These are phyloP conservation scores for Ustilago curta DNA, from an alignment of 1,284 basidiomycete genomes.

Conservation along the genomic window DNA sequence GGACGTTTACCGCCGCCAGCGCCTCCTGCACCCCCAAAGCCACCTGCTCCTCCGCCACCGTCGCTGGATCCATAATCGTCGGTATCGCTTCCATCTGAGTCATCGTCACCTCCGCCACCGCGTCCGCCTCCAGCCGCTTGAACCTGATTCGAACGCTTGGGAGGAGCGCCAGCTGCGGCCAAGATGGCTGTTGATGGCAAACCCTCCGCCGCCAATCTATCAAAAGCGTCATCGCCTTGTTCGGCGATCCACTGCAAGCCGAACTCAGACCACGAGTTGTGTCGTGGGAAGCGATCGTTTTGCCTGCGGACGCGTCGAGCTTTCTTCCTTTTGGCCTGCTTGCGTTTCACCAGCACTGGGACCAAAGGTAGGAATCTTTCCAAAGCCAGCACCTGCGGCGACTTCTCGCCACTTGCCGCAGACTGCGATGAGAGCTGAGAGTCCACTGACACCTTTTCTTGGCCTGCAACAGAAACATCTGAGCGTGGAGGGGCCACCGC, in stretches of 20 bases:
- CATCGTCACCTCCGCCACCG: constrained; percentile 20
- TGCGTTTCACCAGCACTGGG: constrained; percentile 11
- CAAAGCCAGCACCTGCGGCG: background rate
- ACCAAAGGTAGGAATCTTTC: background rate
- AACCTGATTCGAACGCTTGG: constrained; percentile 11
- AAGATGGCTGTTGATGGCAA: constrained; percentile 25
- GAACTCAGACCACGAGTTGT: constrained; percentile 37
- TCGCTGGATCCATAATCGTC: constrained; percentile 63
- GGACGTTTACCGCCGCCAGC: constrained; percentile 36
- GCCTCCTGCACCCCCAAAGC: constrained; percentile 40
- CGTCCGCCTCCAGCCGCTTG: constrained; percentile 18
- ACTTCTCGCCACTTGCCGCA: background rate
- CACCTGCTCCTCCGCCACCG: constrained; percentile 37
- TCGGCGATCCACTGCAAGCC: constrained; percentile 40
- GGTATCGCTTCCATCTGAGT: constrained; percentile 37
- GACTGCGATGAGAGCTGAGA: background rate
- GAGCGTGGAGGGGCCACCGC: background rate
- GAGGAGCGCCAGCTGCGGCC: constrained; percentile 20
- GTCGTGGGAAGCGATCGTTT: constrained; percentile 33
- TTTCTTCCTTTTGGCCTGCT: constrained; percentile 38
- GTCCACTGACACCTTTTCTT: constrained; percentile 16
- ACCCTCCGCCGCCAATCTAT: constrained; percentile 22
- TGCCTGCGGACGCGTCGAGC: constrained; percentile 40
- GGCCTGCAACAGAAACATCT: background rate
- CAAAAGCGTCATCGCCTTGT: constrained; percentile 29